A percentile compares a stretch with the other conserved stretches of the same genome.
phyloP scores from a whole-genome alignment of 495 filamentous ascomycete species.

The Neurospora pannonica region DNA sequence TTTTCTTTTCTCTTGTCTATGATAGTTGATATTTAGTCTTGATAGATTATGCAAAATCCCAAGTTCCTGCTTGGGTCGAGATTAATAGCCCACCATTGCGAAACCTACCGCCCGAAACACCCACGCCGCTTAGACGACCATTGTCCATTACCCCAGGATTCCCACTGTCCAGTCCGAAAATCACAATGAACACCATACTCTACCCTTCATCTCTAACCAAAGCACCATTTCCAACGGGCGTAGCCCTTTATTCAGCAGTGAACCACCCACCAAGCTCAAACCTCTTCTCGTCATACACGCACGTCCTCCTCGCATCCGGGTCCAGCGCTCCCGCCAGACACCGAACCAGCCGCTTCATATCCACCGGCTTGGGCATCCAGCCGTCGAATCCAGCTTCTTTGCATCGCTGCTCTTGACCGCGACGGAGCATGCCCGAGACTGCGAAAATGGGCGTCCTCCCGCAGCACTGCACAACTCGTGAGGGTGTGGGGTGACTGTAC shows the following conservation, averaged over 20 bases:
- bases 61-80: not conserved
- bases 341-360: slow-evolving; percentile 38
- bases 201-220: not conserved
- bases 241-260: not conserved
- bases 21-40: not conserved
- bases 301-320: not conserved
- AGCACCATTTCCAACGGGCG: not conserved
- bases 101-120: not conserved
- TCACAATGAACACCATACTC: not conserved
- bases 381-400: slow-evolving; percentile 46
- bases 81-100: not conserved
- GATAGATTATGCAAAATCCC: not conserved
- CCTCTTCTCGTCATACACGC: slow-evolving; percentile 5
- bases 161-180: not conserved
- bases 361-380: slow-evolving; percentile 63
- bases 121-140: not conserved
- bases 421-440: slow-evolving; percentile 13
- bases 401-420: slow-evolving; percentile 9
- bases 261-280: slow-evolving; percentile 19
- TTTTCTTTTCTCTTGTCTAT: not conserved
- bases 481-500: slow-evolving; percentile 5
- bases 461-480: slow-evolving; percentile 9
- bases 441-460: slow-evolving; percentile 16
- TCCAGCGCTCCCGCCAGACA: slow-evolving; percentile 12
- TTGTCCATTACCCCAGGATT: not conserved